These are phyloP conservation scores for Aspergillus hiratsukae DNA, from an alignment of 2,329 filamentous ascomycete genomes.

Conservation along the genomic window DNA sequence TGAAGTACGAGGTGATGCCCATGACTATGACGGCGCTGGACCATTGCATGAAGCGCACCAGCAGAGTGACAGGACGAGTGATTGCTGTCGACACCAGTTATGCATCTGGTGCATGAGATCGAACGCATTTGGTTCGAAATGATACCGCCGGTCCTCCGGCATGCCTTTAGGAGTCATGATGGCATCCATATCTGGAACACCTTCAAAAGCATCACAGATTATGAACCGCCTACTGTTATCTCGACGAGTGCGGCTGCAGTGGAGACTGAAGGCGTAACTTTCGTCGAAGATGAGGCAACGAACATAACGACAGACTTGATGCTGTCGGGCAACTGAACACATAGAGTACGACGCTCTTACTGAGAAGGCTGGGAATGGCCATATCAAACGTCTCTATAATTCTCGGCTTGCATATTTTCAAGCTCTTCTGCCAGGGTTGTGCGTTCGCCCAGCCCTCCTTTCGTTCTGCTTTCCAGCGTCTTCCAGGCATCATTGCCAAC, in stretches of 20 bases:
- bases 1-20: no score
- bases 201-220: neutral
- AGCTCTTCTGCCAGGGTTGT: neutral
- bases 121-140: constrained; percentile 14
- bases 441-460: neutral
- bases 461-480: neutral
- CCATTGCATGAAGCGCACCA: no score
- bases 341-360: no score
- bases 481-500: neutral
- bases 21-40: no score
- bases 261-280: constrained; percentile 2
- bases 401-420: neutral
- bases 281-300: constrained; percentile 6
- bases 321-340: no score
- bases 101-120: constrained; percentile 16
- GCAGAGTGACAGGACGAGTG: no score
- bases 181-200: neutral
- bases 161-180: neutral
- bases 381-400: neutral
- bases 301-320: no score
- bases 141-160: constrained; percentile 4
- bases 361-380: no score
- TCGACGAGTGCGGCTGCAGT: constrained; percentile 7
- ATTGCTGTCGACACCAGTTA: no score
- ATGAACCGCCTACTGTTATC: constrained; percentile 1